Base-by-base conservation (phyloP, 495 filamentous ascomycete species). In the Zalerion maritima region DNA sequence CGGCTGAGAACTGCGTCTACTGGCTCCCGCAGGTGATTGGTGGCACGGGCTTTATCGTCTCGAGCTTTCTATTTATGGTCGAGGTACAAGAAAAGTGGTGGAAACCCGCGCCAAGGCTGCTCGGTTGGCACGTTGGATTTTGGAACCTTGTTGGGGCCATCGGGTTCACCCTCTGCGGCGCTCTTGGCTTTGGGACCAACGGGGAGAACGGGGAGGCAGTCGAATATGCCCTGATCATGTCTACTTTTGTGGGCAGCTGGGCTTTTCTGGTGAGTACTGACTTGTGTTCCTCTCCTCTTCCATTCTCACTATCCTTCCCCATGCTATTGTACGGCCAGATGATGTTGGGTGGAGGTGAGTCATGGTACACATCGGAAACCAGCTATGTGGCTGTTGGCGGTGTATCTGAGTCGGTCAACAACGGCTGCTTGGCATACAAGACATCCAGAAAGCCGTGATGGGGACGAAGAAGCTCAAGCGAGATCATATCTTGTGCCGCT, bases 21-120 rank as follows among this genome's bases (percentile, higher is more conserved):
- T 81, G 75, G 78, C 49, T 63, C 0, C 75, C 77, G 2, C 71
- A 82, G 43, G 70, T 81, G 3, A 54, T 80, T 0, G 75, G 78
- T 3, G 75, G 78, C 0, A 42, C 39, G 0, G 72, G 73, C 5
- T 81, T 81, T 49, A 62, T 79, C 34, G 27, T 75, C 20, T 75
- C 66, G 11, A 54, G 52, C 13, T 41, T 56, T 0, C 41, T 82
- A 7, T 81, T 75, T 45, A 80, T 78, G 57, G 40, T 81, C 7
- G 77, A 84, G 40, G 77, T 73, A 7, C 77, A 82, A 50, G 37
- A 54, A 12, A 67, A 57, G 19, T 82, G 77, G 78, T 81, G 68
- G 26, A 42, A 44, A 13, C 75, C 78, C 1, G 71, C 73, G 0
- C 55, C 52, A 8, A 40, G 47, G 12, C 52, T 71, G 1, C 56